Evolutionary conservation across 2,329 filamentous ascomycete species (phyloP).

Genomic region (Daldinia eschscholtzii): DNA sequence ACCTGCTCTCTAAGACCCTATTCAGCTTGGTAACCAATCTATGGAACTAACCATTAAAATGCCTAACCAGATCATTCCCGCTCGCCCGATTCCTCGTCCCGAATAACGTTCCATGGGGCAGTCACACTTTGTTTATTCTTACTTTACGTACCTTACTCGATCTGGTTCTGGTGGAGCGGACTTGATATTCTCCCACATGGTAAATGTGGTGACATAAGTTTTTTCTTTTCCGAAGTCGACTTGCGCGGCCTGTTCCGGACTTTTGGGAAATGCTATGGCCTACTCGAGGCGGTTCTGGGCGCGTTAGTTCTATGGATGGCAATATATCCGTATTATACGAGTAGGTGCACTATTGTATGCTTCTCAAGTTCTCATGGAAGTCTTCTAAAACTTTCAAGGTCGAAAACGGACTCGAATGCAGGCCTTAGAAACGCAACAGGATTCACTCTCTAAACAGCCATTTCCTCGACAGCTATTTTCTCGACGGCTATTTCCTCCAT

Average conservation of each 20-base stretch:
- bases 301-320: neutral
- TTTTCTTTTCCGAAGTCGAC: neutral
- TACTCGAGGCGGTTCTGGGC: too few relatives aligned
- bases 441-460: neutral
- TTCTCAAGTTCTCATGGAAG: neutral
- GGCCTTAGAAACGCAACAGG: neutral
- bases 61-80: neutral
- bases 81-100: neutral
- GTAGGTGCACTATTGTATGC: neutral
- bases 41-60: neutral
- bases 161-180: neutral
- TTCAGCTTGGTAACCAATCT: neutral
- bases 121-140: neutral
- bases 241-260: neutral
- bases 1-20: too few relatives aligned
- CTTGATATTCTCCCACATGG: conserved; percentile 2
- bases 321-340: too few relatives aligned
- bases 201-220: neutral
- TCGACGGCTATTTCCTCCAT: too few relatives aligned
- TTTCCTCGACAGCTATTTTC: too few relatives aligned
- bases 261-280: neutral
- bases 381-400: neutral
- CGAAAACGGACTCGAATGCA: neutral
- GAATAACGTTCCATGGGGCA: neutral
- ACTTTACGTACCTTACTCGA: neutral